A percentile compares a stretch with the other conserved stretches of the same genome.
Conservation (phyloP, 2,329 filamentous ascomycete genomes). For the Didymella exigua region DNA sequence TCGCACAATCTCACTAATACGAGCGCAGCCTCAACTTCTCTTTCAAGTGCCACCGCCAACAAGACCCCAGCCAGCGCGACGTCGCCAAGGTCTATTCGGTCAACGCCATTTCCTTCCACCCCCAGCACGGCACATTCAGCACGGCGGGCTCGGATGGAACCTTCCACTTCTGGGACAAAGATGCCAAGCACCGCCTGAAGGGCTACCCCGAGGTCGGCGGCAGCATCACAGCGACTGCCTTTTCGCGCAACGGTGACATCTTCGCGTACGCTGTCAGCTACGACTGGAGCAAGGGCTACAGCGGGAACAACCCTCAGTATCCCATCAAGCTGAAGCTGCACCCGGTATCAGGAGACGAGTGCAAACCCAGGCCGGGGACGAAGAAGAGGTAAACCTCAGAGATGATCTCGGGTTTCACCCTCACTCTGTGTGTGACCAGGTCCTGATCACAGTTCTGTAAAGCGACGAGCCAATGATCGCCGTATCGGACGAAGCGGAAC, state of each 20-base stretch:
- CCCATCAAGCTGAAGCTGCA: conserved; percentile 59
- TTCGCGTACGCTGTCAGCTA: conserved; percentile 79
- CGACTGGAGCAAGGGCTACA: conserved; percentile 97
- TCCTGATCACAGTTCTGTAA: not conserved
- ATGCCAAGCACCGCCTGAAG: conserved; percentile 60
- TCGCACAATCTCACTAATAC: conserved; percentile 14
- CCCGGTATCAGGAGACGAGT: conserved; percentile 55
- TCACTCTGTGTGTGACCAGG: not conserved
- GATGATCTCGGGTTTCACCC: not conserved
- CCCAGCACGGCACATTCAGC: conserved; percentile 95
- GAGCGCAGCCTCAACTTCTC: conserved; percentile 80
- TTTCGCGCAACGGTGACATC: conserved; percentile 78
- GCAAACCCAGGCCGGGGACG: conserved; percentile 55
- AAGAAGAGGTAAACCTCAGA: conserved; percentile 51
- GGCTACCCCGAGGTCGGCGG: conserved; percentile 71
- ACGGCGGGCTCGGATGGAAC: conserved; percentile 95
- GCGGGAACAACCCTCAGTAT: conserved; percentile 72
- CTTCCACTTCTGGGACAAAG: conserved; percentile 91
- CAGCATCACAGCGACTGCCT: conserved; percentile 88
- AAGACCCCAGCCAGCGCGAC: conserved; percentile 65
- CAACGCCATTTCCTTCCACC: conserved; percentile 98
- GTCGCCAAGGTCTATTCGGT: conserved; percentile 90
- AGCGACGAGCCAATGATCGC: too few species aligned
- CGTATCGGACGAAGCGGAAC: too few species aligned
- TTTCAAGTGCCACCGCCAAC: conserved; percentile 97